These are phyloP conservation scores for Daldinia sp. DNA, from an alignment of 2,329 filamentous ascomycete species.

Conservation along the genomic window DNA sequence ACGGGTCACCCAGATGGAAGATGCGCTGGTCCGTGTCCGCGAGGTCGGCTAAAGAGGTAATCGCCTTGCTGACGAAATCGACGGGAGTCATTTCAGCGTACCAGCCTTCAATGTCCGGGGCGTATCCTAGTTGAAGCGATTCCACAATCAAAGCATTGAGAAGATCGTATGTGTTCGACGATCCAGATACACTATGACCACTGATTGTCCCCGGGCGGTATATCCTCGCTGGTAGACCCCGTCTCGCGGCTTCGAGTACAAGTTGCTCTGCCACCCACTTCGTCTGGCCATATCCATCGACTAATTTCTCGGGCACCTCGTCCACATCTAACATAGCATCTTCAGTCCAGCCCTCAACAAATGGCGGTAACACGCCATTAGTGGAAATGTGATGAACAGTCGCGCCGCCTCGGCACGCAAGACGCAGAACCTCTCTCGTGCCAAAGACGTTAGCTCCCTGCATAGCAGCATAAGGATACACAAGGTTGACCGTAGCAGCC, in stretches of 20 bases:
- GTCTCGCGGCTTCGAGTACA: constrained; percentile 74
- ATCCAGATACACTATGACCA: constrained; percentile 79
- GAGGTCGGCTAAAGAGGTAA: constrained; percentile 76
- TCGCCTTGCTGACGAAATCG: constrained; percentile 81
- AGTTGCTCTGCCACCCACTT: constrained; percentile 86
- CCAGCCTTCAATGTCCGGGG: constrained; percentile 79
- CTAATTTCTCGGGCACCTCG: constrained; percentile 75
- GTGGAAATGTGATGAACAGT: constrained; percentile 85
- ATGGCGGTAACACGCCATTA: constrained; percentile 81
- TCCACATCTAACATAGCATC: constrained; percentile 74
- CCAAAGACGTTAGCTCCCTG: constrained; percentile 81
- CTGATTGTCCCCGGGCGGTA: constrained; percentile 82
- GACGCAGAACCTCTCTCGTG: constrained; percentile 78
- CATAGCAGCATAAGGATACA: constrained; percentile 84
- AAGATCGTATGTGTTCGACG: constrained; percentile 83
- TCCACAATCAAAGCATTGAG: constrained; percentile 82
- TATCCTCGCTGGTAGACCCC: constrained; percentile 77
- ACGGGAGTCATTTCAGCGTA: constrained; percentile 86
- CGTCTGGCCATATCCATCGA: constrained; percentile 82
- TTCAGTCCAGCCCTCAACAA: constrained; percentile 77
- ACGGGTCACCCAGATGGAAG: constrained; percentile 81
- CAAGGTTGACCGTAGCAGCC: constrained; percentile 81
- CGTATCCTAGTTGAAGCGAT: constrained; percentile 77
- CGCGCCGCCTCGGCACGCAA: constrained; percentile 74
- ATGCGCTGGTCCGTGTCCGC: constrained; percentile 71